Evolutionary conservation across 192 early-diverging fungal genomes (phyloP), one percentile per base, ranked within the genome.

Genomic region (Backusella psychrophila): DNA sequence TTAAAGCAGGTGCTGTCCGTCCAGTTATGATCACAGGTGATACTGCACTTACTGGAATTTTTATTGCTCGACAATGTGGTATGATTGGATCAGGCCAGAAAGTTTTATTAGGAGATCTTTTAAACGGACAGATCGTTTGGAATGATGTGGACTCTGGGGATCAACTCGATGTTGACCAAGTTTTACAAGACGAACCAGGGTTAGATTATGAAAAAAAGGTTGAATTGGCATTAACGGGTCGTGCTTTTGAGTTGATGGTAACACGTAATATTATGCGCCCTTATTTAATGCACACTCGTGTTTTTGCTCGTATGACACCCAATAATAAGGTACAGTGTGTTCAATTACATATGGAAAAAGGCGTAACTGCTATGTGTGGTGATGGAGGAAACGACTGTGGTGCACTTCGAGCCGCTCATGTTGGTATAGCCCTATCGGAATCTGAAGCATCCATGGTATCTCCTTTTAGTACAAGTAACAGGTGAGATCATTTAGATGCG

Each of bases 331-430:
- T 93, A 8, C 78, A 87, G 52, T 91, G 90, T 74, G 92, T 95
- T 21, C 82, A 87, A 46, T 77, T 91, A 35, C 93, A 94, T 69
- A 94, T 95, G 93, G 91, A 92, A 78, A 87, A 89, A 15, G 88
- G 85, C 0, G 88, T 95, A 49, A 92, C 91, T 14, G 93, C 89
- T 66, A 95, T 95, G 94, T 94, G 93, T 77, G 94, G 94, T 67
- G 94, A 95, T 77, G 94, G 93, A 79, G 92, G 92, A n/a, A 95
- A 95, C 82, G 94, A 95, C 80, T 91, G 91, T 72, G 94, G 92
- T 52, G 94, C 94, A 5, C 78, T 95, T 71, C 89, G 93, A 12
- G 91, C 92, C 0, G 90, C 93, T 3, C 94, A 95, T 82, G 93
- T 91, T 15, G 94, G 94, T 31, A 75, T 95, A 7, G 94, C 94